Percentiles rank a stretch among this genome's conserved stretches.
phyloP scores from a whole-genome alignment of 2,329 filamentous ascomycete genomes.

The Leptosphaerulina australis region DNA sequence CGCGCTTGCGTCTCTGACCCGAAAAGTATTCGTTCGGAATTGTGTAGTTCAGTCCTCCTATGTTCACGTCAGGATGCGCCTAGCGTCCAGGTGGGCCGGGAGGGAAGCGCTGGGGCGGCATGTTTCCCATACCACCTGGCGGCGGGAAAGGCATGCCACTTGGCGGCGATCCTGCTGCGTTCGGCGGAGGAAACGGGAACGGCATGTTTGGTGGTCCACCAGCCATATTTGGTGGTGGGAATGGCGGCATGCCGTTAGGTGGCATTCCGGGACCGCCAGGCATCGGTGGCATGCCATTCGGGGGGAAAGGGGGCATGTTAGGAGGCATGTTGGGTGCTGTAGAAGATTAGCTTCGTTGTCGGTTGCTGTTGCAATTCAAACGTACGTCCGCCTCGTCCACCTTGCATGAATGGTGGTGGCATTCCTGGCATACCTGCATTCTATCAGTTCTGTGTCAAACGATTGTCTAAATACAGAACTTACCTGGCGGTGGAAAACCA shows the following conservation, averaged over 20 bases:
- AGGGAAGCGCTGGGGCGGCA: slow-evolving; percentile 37
- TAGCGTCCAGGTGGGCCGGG: slow-evolving; percentile 37
- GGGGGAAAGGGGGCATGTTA: slow-evolving; percentile 42
- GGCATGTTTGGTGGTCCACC: slow-evolving; percentile 37
- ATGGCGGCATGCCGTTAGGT: slow-evolving; percentile 47
- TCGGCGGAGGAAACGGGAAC: slow-evolving; percentile 37
- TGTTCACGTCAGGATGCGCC: slow-evolving; percentile 19
- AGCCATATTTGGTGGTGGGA: slow-evolving; percentile 46
- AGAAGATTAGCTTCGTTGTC: neutral
- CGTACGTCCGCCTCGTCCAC: slow-evolving; percentile 50
- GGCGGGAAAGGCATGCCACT: slow-evolving; percentile 48
- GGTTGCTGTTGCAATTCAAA: neutral
- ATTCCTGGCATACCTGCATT: slow-evolving; percentile 42
- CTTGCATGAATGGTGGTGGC: slow-evolving; percentile 49
- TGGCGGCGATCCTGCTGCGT: slow-evolving; percentile 39
- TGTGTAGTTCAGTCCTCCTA: slow-evolving; percentile 12
- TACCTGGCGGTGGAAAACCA: slow-evolving; percentile 29
- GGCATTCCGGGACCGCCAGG: slow-evolving; percentile 28
- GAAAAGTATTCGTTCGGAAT: slow-evolving; percentile 5
- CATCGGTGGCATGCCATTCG: slow-evolving; percentile 45
- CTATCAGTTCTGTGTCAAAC: slow-evolving; percentile 16
- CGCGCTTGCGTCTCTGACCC: slow-evolving; percentile 18
- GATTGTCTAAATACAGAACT: neutral
- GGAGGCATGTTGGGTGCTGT: slow-evolving; percentile 38
- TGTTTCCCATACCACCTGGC: slow-evolving; percentile 42